Evolutionary conservation across 208 protist genomes (phyloP).

Genomic region (Vickermania spadyakhi): DNA sequence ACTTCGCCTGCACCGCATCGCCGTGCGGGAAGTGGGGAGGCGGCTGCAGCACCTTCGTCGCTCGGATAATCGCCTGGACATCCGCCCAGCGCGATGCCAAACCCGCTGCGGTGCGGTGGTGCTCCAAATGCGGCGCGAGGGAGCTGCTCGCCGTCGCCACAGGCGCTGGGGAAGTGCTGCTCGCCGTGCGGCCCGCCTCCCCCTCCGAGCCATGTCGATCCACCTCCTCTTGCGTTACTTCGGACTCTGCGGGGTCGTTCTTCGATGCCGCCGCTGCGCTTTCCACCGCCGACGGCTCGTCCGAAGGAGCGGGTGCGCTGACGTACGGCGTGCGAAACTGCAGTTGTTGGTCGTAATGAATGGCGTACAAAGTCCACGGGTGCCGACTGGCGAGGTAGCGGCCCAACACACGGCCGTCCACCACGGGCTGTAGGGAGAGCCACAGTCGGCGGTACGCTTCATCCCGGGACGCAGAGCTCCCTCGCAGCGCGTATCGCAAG

Average conservation of each 20-base stretch:
- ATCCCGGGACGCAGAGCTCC: constrained; percentile 45
- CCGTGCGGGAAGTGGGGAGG: neutral
- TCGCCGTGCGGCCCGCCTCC: neutral
- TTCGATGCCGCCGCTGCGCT: neutral
- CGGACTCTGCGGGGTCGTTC: neutral
- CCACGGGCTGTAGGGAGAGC: constrained; percentile 30
- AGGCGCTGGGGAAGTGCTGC: neutral
- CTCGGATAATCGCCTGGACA: constrained; percentile 12
- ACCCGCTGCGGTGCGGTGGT: constrained; percentile 10
- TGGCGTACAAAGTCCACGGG: constrained; percentile 50
- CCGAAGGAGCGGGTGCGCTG: neutral
- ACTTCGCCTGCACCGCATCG: neutral
- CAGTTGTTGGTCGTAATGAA: constrained; percentile 46
- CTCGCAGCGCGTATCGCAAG: constrained; percentile 65
- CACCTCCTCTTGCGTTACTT: neutral
- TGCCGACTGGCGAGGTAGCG: constrained; percentile 63
- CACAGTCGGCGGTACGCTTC: constrained; percentile 43
- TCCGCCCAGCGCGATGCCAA: constrained; percentile 23
- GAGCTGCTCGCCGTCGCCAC: neutral
- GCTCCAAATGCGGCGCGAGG: neutral
- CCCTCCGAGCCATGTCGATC: neutral
- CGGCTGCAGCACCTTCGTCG: constrained; percentile 9
- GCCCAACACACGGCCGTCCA: constrained; percentile 65
- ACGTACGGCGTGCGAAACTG: constrained; percentile 9
- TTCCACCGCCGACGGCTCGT: constrained; percentile 1